phyloP scores from a whole-genome alignment of 495 filamentous ascomycete genomes.

The Bathelium albidoporum region DNA sequence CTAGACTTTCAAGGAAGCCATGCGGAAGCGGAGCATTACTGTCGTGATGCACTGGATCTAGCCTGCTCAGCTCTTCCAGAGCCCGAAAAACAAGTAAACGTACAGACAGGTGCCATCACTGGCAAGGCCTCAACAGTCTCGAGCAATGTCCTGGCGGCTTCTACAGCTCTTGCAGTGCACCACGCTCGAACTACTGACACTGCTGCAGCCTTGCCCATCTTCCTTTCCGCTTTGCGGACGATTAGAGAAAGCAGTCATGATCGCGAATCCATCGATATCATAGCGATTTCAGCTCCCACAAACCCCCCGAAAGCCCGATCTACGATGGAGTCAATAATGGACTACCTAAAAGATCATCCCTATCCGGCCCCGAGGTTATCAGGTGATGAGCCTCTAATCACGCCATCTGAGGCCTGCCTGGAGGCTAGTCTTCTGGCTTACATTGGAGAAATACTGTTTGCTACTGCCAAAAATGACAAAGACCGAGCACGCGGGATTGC shows the following conservation, averaged over 20 bases:
- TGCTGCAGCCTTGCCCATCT: conserved; percentile 64
- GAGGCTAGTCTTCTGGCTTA: conserved; percentile 79
- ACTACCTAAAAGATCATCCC: conserved; percentile 24
- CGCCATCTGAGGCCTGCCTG: conserved; percentile 53
- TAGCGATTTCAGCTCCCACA: conserved; percentile 27
- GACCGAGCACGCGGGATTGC: neutral
- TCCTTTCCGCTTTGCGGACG: conserved; percentile 73
- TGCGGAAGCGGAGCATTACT: conserved; percentile 55
- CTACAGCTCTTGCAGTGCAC: conserved; percentile 68
- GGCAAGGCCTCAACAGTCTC: conserved; percentile 42
- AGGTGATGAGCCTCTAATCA: conserved; percentile 53
- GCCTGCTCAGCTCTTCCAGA: conserved; percentile 41
- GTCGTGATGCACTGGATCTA: conserved; percentile 60
- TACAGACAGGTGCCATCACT: conserved; percentile 49
- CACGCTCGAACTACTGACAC: conserved; percentile 56
- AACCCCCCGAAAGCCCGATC: conserved; percentile 34
- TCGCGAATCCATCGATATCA: conserved; percentile 8
- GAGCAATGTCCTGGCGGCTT: conserved; percentile 59
- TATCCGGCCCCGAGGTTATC: conserved; percentile 57
- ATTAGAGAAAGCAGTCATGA: conserved; percentile 3
- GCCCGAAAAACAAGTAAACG: conserved; percentile 44
- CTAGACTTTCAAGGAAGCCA: conserved; percentile 62
- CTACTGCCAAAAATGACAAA: conserved; percentile 29
- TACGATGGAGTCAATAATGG: neutral
- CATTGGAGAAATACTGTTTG: conserved; percentile 88